phyloP scores from a whole-genome alignment of 1,139 yeast genomes.

The Kazachstania sp. region DNA sequence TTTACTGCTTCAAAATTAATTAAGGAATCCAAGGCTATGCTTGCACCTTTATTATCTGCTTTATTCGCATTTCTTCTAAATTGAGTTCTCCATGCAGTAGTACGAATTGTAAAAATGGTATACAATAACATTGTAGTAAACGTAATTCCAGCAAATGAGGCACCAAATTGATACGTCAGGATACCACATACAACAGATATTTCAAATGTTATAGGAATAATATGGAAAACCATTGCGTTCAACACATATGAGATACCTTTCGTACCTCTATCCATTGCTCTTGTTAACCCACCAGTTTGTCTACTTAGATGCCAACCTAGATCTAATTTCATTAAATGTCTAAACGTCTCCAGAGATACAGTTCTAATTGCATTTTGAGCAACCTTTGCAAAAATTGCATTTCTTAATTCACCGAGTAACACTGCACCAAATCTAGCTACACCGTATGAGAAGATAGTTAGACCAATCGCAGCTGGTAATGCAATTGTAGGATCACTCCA shows the following conservation, averaged over 20 bases:
- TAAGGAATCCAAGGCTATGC: conserved; percentile 87
- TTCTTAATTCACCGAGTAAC: conserved; percentile 84
- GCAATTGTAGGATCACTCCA: conserved; percentile 59
- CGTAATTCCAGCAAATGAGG: conserved; percentile 82
- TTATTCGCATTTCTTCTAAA: conserved; percentile 85
- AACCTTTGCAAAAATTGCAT: conserved; percentile 91
- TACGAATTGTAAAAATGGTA: conserved; percentile 74
- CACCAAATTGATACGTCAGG: conserved; percentile 84
- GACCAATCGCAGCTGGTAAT: conserved; percentile 46
- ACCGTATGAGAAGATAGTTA: conserved; percentile 82
- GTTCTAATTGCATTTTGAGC: conserved; percentile 90
- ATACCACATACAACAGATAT: conserved; percentile 90
- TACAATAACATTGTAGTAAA: conserved; percentile 80
- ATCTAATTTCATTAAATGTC: conserved; percentile 75
- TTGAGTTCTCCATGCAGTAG: conserved; percentile 94
- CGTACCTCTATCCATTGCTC: conserved; percentile 97
- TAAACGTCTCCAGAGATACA: conserved; percentile 83
- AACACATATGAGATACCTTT: conserved; percentile 92
- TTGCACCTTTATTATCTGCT: conserved; percentile 93
- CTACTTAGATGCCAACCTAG: conserved; percentile 80
- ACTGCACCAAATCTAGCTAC: conserved; percentile 93
- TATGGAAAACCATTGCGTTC: conserved; percentile 94
- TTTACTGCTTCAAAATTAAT: conserved; percentile 93
- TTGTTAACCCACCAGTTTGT: conserved; percentile 92
- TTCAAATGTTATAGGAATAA: conserved; percentile 85